Base-by-base conservation (phyloP, 768 basidiomycete genomes). In the Pulveroboletus ravenelii region DNA sequence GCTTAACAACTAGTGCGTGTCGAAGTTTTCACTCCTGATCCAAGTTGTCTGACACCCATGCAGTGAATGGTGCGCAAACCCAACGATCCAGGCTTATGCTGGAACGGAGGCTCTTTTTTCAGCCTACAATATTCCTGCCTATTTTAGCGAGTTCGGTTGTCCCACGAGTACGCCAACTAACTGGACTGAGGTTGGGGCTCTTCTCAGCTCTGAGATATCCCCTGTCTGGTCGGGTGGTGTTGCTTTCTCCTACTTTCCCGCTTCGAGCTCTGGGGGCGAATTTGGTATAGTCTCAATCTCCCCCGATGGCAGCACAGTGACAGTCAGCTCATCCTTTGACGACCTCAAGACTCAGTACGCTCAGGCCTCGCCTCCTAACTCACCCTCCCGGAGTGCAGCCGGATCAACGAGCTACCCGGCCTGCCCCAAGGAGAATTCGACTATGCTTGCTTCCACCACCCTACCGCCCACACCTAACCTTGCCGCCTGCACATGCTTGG, bases 241-340 rank as follows among this genome's bases (percentile, higher is more conserved):
- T 47, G 92, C 93, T 4, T 92, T 91, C 68, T 85, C 84, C 43
- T 95, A 94, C 69, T 93, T 95, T 79, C 87, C 89, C 2, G 89
- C 89, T 17, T 41, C 62, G n/a, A 85, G 84, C 56, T 79, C 75
- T 8, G 72, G 76, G 46, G 89, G 89, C 44, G 72, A 85, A 59
- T 96, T 89, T 56, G 93, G 93, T 23, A 87, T 95, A 77, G 87
- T 90, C 53, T 89, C 77, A 25, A 78, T 95, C 52, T 83, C 82
- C 2, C 3, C 74, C 3, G 85, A 88, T 61, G 78, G 77, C 51
- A 76, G 59, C 41, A 84, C 85, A 5, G 87, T 91, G 44, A 84
- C 80, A 8, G 75, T 80, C 23, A 77, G 76, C 57, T 72, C 73
- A 10, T 92, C 94, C 65, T 95, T 86, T 65, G 66, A 70, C 51